Evolutionary conservation across 805 yeast genomes (phyloP).

Genomic region (Wickerhamiella occidentalis): DNA sequence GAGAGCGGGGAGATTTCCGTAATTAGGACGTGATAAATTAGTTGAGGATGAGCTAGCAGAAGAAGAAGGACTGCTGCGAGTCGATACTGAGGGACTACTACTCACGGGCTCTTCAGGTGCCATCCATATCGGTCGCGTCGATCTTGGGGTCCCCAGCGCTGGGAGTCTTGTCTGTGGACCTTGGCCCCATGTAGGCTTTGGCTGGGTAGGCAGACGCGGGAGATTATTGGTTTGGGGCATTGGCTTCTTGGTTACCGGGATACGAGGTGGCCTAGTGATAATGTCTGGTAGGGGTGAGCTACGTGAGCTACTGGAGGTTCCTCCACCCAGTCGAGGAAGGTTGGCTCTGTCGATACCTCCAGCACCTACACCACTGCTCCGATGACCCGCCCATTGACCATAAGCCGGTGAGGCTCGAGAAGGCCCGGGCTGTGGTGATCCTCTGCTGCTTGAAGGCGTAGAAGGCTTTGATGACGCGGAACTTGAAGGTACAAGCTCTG

Average conservation of each 20-base stretch:
- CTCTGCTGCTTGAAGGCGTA: neutral
- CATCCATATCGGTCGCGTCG: slow-evolving; percentile 39
- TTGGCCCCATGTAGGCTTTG: slow-evolving; percentile 5
- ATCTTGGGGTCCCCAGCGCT: slow-evolving; percentile 20
- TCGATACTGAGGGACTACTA: slow-evolving; percentile 13
- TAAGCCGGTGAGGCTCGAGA: neutral
- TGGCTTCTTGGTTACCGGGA: slow-evolving; percentile 10
- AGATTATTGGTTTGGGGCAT: neutral
- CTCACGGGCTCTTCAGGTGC: slow-evolving; percentile 28
- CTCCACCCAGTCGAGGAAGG: slow-evolving; percentile 17
- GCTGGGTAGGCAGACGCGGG: neutral
- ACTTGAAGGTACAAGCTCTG: neutral
- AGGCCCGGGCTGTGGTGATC: neutral
- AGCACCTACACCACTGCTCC: neutral
- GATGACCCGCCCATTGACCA: slow-evolving; percentile 9
- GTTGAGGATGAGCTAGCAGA: slow-evolving; percentile 14
- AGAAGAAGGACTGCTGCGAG: slow-evolving; percentile 17
- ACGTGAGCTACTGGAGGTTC: neutral
- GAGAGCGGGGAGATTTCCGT: neutral
- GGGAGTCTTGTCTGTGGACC: slow-evolving; percentile 17
- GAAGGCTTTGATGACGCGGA: neutral
- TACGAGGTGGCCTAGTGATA: slow-evolving; percentile 13
- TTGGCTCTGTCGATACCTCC: slow-evolving; percentile 7
- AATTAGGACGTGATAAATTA: slow-evolving; percentile 17
- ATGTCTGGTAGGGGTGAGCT: neutral